phyloP scores from a whole-genome alignment of 2,329 filamentous ascomycete genomes.

The Colletotrichum echinochloae region DNA sequence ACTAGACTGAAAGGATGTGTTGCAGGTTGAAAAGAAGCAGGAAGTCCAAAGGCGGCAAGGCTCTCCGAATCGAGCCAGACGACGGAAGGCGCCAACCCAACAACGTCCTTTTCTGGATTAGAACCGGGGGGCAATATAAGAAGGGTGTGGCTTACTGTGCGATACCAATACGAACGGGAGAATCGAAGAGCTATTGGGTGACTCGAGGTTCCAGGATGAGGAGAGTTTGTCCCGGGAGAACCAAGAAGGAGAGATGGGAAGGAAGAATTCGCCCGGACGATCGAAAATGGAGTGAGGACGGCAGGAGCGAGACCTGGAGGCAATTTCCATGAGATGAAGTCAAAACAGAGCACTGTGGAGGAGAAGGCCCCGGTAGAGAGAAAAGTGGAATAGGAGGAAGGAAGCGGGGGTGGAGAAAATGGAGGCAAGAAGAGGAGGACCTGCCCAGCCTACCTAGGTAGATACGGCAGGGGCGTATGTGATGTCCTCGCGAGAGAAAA shows the following conservation, averaged over 20 bases:
- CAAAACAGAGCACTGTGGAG: constrained; percentile 28
- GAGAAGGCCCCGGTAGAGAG: not conserved
- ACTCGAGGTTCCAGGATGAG: not conserved
- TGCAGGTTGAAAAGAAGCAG: not conserved
- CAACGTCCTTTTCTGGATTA: not conserved
- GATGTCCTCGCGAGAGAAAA: not conserved
- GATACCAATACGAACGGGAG: not conserved
- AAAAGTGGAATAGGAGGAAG: not conserved
- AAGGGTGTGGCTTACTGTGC: not conserved
- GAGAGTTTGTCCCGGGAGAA: not conserved
- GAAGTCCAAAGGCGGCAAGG: not conserved
- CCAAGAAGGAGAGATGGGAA: not conserved
- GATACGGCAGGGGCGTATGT: not conserved
- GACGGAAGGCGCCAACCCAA: no score
- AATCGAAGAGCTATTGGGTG: not conserved
- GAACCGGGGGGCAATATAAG: not conserved
- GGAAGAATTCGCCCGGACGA: not conserved
- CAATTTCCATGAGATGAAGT: constrained; percentile 30
- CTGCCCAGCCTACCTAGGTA: not conserved
- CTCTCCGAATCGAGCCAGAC: not conserved
- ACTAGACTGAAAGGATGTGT: not conserved
- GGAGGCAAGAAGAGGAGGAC: not conserved
- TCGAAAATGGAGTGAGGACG: not conserved
- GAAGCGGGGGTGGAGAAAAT: not conserved
- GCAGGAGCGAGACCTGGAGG: not conserved